A percentile compares a stretch with the other conserved stretches of the same genome.
Conservation (phyloP, 148 eudicot genomes). For the Chenopodium formosanum region DNA sequence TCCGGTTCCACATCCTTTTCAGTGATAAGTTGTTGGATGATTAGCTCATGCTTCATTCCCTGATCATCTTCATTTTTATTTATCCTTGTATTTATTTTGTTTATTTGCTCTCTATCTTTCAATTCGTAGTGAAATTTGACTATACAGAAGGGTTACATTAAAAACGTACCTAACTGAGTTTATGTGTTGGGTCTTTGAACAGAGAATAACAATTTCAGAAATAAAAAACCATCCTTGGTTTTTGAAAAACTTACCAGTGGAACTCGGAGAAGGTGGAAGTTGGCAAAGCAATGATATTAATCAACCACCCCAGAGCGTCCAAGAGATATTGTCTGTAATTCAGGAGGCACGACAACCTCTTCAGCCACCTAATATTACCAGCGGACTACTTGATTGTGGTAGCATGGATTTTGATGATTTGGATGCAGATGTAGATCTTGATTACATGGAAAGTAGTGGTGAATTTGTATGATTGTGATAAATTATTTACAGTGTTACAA, state of each 20-base stretch:
- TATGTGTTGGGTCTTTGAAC: slow-evolving; percentile 15
- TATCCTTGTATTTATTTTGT: background rate
- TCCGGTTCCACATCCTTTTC: background rate
- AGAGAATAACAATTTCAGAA: slow-evolving; percentile 81
- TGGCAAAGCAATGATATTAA: slow-evolving; percentile 46
- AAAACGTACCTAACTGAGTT: background rate
- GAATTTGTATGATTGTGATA: slow-evolving; percentile 55
- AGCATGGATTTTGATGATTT: slow-evolving; percentile 77
- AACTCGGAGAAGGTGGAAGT: slow-evolving; percentile 65
- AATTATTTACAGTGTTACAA: background rate
- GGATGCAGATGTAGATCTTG: slow-evolving; percentile 60
- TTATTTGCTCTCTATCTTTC: background rate
- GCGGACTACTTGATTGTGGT: slow-evolving; percentile 29
- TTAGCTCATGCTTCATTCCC: background rate
- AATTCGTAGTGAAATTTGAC: background rate
- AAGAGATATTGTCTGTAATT: slow-evolving; percentile 54
- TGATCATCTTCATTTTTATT: background rate
- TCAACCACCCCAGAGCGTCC: slow-evolving; percentile 55
- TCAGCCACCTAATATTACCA: slow-evolving; percentile 24
- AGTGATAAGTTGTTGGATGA: background rate
- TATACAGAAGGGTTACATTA: background rate
- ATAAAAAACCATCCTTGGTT: slow-evolving; percentile 82
- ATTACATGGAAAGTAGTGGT: slow-evolving; percentile 63
- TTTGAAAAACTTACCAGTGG: slow-evolving; percentile 67
- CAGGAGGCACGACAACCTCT: slow-evolving; percentile 53